A percentile compares a stretch with the other conserved stretches of the same genome.
phyloP scores from a whole-genome alignment of 2,329 filamentous ascomycete species.

The Neopestalotiopsis rosae region DNA sequence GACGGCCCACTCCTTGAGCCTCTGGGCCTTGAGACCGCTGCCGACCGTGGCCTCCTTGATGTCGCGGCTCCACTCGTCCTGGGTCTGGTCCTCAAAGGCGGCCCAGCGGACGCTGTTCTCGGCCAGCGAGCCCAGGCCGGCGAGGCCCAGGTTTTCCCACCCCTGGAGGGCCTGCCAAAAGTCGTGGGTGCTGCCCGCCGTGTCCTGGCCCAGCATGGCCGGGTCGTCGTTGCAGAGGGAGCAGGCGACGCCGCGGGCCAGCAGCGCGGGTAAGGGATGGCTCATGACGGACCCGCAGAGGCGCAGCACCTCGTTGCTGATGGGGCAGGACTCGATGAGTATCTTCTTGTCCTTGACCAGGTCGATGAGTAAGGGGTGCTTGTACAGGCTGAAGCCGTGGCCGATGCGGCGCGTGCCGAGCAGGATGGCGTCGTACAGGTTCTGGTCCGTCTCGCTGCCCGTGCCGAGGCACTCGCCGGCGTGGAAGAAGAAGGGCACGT shows the following conservation, averaged over 20 bases:
- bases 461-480: slow-evolving; percentile 87
- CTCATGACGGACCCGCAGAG: slow-evolving; percentile 77
- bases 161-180: slow-evolving; percentile 94
- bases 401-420: slow-evolving; percentile 82
- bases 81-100: slow-evolving; percentile 79
- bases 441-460: slow-evolving; percentile 75
- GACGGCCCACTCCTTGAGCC: slow-evolving; percentile 77
- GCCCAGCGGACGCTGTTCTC: slow-evolving; percentile 95
- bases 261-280: slow-evolving; percentile 81
- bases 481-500: slow-evolving; percentile 95
- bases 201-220: slow-evolving; percentile 83
- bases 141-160: slow-evolving; percentile 88
- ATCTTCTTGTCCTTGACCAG: slow-evolving; percentile 90
- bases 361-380: slow-evolving; percentile 87
- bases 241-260: slow-evolving; percentile 84
- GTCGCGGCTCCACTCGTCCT: slow-evolving; percentile 73
- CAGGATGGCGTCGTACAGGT: slow-evolving; percentile 79
- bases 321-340: slow-evolving; percentile 87
- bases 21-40: slow-evolving; percentile 70
- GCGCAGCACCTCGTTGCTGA: slow-evolving; percentile 86
- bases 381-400: slow-evolving; percentile 86
- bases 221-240: slow-evolving; percentile 91
- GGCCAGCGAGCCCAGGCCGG: slow-evolving; percentile 82
- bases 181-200: slow-evolving; percentile 84
- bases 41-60: slow-evolving; percentile 78